Conservation (phyloP, 2,329 filamentous ascomycete genomes). For the Penicillium sp. region DNA sequence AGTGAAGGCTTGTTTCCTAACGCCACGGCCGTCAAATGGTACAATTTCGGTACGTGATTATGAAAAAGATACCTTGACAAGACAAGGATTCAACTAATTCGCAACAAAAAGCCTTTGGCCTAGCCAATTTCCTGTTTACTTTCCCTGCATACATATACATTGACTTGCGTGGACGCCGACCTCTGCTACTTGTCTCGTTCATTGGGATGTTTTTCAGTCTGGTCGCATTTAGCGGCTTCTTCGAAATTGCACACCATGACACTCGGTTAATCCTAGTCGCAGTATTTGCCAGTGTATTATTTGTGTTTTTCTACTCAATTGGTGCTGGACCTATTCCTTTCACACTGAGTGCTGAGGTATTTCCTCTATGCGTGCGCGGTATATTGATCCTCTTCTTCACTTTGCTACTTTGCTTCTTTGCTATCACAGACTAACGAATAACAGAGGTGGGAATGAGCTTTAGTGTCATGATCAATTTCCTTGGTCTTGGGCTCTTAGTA, state of each 20-base stretch:
- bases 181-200: neutral
- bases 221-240: neutral
- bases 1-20: neutral
- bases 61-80: neutral
- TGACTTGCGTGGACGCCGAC: neutral
- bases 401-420: neutral
- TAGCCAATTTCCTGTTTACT: neutral
- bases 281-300: neutral
- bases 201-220: neutral
- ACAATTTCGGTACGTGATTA: neutral
- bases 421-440: neutral
- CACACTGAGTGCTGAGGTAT: conserved; percentile 20
- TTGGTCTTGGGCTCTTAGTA: conserved; percentile 15
- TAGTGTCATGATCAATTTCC: conserved; percentile 21
- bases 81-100: neutral
- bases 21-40: neutral
- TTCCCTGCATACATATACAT: neutral
- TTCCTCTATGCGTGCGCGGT: conserved; percentile 19
- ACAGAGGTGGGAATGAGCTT: conserved; percentile 22
- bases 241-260: neutral
- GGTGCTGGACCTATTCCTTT: conserved; percentile 32
- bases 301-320: conserved; percentile 13
- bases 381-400: neutral
- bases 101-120: neutral
- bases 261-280: neutral